phyloP scores from a whole-genome alignment of 768 basidiomycete genomes.

The Tremella fuciformis region DNA sequence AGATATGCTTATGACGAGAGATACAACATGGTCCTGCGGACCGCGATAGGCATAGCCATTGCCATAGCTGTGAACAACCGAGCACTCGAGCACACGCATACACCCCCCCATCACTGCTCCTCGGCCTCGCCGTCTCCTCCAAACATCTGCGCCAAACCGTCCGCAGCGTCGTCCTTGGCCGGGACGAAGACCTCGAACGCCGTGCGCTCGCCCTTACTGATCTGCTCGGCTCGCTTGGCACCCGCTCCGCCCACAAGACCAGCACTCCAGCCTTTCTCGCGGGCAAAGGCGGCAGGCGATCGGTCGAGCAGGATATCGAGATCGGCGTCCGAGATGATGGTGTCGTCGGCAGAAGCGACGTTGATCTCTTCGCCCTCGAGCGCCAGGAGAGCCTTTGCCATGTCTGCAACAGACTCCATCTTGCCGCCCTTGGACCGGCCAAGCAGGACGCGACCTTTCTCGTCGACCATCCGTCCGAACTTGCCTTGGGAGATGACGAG shows the following conservation, averaged over 20 bases:
- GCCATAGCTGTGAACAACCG: background rate
- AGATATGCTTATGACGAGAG: background rate
- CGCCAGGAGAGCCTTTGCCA: slow-evolving; percentile 71
- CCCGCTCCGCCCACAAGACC: slow-evolving; percentile 36
- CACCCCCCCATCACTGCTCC: slow-evolving; percentile 19
- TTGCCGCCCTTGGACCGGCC: slow-evolving; percentile 51
- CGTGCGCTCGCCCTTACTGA: slow-evolving; percentile 44
- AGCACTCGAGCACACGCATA: background rate
- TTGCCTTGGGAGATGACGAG: slow-evolving; percentile 93
- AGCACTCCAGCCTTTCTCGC: slow-evolving; percentile 49
- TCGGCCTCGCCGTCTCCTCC: slow-evolving; percentile 40
- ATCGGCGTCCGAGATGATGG: slow-evolving; percentile 72
- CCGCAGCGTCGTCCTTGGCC: slow-evolving; percentile 45
- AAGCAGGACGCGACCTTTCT: slow-evolving; percentile 55
- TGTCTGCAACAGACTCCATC: slow-evolving; percentile 69
- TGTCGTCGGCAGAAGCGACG: slow-evolving; percentile 70
- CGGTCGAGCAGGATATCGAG: slow-evolving; percentile 78
- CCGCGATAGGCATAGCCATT: background rate
- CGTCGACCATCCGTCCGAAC: slow-evolving; percentile 68
- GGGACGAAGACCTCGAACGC: slow-evolving; percentile 49
- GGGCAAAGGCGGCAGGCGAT: slow-evolving; percentile 44
- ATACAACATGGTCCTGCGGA: background rate
- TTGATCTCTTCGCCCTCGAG: slow-evolving; percentile 86
- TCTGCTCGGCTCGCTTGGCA: slow-evolving; percentile 29
- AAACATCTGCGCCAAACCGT: slow-evolving; percentile 46